These are phyloP conservation scores for Didymella pomorum DNA, from an alignment of 2,329 filamentous ascomycete species.

Conservation along the genomic window DNA sequence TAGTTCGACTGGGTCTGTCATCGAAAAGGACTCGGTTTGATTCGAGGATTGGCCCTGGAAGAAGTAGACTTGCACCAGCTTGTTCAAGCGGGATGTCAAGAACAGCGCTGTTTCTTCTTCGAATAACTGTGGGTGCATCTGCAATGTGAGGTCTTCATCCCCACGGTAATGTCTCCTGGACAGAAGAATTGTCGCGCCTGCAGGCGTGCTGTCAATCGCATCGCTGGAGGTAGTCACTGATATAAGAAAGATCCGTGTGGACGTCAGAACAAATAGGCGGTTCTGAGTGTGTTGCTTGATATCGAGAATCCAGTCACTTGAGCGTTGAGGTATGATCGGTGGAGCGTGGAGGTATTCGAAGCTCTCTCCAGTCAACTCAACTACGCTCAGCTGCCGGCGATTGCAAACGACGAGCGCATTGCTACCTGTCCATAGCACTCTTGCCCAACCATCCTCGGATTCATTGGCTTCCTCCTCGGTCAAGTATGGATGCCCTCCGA, in stretches of 20 bases:
- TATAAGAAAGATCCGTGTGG: slow-evolving; percentile 60
- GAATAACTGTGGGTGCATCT: slow-evolving; percentile 38
- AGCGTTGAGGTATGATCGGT: slow-evolving; percentile 35
- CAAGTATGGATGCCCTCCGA: slow-evolving; percentile 31
- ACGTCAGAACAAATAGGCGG: slow-evolving; percentile 68
- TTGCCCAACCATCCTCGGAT: slow-evolving; percentile 59
- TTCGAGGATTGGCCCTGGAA: slow-evolving; percentile 29
- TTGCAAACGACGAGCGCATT: slow-evolving; percentile 63
- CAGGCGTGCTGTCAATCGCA: slow-evolving; percentile 26
- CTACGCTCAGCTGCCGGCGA: slow-evolving; percentile 51
- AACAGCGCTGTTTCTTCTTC: slow-evolving; percentile 40
- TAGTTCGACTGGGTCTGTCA: slow-evolving; percentile 40
- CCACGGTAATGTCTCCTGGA: slow-evolving; percentile 64
- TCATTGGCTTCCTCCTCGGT: slow-evolving; percentile 1
- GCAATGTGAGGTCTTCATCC: slow-evolving; percentile 61
- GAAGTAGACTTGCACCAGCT: slow-evolving; percentile 40
- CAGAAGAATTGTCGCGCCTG: slow-evolving; percentile 52
- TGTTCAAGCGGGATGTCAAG: slow-evolving; percentile 45
- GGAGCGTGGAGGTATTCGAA: slow-evolving; percentile 34
- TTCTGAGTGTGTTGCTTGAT: slow-evolving; percentile 59
- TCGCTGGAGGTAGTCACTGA: slow-evolving; percentile 49
- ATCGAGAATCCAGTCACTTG: slow-evolving; percentile 64
- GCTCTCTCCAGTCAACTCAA: slow-evolving; percentile 42
- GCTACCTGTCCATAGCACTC: slow-evolving; percentile 58
- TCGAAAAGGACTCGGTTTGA: slow-evolving; percentile 21